These are phyloP conservation scores for Leccinum holopus DNA, from an alignment of 1,284 basidiomycete species.

Conservation along the genomic window DNA sequence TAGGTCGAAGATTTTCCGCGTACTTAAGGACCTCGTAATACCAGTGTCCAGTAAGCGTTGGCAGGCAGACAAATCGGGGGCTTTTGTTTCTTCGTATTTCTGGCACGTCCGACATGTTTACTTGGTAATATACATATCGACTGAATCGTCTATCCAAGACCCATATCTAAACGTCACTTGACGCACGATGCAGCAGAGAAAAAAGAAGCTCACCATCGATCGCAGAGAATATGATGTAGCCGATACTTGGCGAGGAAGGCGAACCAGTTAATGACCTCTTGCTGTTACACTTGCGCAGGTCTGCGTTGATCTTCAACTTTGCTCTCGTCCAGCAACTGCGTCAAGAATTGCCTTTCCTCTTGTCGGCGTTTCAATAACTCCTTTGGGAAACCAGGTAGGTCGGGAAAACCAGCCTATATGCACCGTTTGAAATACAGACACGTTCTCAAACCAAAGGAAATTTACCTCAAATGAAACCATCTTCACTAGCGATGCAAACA, in stretches of 20 bases:
- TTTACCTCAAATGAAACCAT: conserved; percentile 96
- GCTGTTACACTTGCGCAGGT: conserved; percentile 92
- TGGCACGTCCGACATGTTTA: conserved; percentile 89
- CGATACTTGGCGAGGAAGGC: conserved; percentile 98
- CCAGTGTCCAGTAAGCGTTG: conserved; percentile 88
- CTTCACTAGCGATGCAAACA: conserved; percentile 96
- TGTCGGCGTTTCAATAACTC: conserved; percentile 86
- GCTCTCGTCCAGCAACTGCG: conserved; percentile 90
- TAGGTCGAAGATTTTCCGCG: conserved; percentile 74
- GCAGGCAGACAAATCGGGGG: conserved; percentile 85
- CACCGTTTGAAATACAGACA: not conserved
- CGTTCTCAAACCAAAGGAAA: not conserved
- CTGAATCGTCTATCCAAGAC: conserved; percentile 96
- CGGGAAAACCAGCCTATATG: conserved; percentile 89
- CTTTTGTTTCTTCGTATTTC: conserved; percentile 64
- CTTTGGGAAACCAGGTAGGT: conserved; percentile 89
- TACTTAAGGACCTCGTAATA: conserved; percentile 95
- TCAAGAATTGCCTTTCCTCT: conserved; percentile 88
- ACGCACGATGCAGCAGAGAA: not conserved
- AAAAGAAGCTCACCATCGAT: conserved; percentile 58
- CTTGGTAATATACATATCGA: conserved; percentile 97
- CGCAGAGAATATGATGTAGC: conserved; percentile 96
- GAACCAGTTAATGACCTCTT: conserved; percentile 98
- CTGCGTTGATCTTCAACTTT: conserved; percentile 96
- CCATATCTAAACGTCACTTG: conserved; percentile 74